Percentiles rank a stretch among this genome's conserved stretches.
These are phyloP conservation scores for Trypanosoma grayi DNA, from an alignment of 208 protist species.

Conservation along the genomic window DNA sequence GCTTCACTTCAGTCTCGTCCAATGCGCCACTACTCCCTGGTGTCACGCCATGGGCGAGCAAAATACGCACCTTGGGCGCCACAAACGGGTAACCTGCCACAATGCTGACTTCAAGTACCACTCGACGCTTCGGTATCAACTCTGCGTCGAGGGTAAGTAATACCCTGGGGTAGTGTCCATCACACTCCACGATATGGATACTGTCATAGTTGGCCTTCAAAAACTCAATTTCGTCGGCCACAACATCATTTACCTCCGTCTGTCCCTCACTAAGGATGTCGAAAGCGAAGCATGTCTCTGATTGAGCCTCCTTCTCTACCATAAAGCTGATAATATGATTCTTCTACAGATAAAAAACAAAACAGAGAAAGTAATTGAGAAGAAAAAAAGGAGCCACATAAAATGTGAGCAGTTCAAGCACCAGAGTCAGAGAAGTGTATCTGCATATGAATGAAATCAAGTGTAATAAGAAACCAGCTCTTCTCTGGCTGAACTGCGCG, in stretches of 20 bases:
- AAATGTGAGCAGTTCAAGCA: not conserved
- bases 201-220: constrained; percentile 62
- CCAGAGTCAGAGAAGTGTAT: not conserved
- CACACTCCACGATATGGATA: constrained; percentile 39
- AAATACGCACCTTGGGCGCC: constrained; percentile 42
- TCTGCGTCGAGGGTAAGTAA: constrained; percentile 44
- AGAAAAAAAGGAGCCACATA: not conserved
- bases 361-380: not conserved
- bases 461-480: not conserved
- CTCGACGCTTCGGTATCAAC: constrained; percentile 28
- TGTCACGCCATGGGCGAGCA: constrained; percentile 33
- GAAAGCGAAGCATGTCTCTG: constrained; percentile 14
- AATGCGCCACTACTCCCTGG: constrained; percentile 27
- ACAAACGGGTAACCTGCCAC: constrained; percentile 72
- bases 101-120: constrained; percentile 53
- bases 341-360: not conserved
- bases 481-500: not conserved
- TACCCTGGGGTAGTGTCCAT: constrained; percentile 44
- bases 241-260: constrained; percentile 42
- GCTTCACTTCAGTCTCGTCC: constrained; percentile 34
- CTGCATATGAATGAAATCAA: not conserved
- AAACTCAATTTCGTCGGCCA: constrained; percentile 71
- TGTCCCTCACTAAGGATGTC: constrained; percentile 53
- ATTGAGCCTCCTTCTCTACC: not conserved
- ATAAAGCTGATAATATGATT: constrained; percentile 4